Evolutionary conservation across 257 asterid genomes (phyloP), one percentile per base, ranked within the genome.

Genomic region (Ajuga chamaepitys): DNA sequence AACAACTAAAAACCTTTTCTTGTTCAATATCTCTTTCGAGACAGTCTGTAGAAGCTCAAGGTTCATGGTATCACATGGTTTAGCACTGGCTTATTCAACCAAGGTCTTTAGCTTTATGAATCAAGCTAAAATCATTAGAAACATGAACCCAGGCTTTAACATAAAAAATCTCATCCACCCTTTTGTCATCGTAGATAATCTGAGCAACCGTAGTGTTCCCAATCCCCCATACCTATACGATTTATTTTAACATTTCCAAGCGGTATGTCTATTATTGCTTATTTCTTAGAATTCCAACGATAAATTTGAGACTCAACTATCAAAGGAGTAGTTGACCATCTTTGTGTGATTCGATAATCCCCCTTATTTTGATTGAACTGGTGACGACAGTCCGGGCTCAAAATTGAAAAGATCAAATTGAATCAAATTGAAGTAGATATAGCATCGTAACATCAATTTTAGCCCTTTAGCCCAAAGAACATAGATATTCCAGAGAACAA

Each of bases 211-310:
- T n/a, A n/a, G 86, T 77, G 66, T 81, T 81, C 13, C 86, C 85
- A 21, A 77, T 70, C 70, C 86, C 81, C 81, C 86, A 81, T 75
- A 26, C 86, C 86, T 47, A 81, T 10, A 57, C 48, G 24, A 37
- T n/a, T 45, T 25, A 58, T 46, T 58, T 62, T 70, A 50, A 53
- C 42, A 55, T 72, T 72, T 65, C 65, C 61, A 25, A 54, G 16
- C 26, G 75, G 63, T 34, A 69, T 56, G 53, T 59, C 56, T 5
- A 81, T 22, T 48, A 81, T 56, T 13, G 71, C 81, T 58, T 81
- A 81, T 47, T 72, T 81, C 74, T 81, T 81, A 54, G 3, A 20
- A 42, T 62, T n/a, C n/a, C n/a, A n/a, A n/a, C n/a, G n/a, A n/a
- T n/a, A n/a, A n/a, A n/a, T n/a, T n/a, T n/a, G n/a, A 65, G 86